These are phyloP conservation scores for Neophaeococcomyces mojaviensis DNA, from an alignment of 2,329 filamentous ascomycete genomes.

Conservation along the genomic window DNA sequence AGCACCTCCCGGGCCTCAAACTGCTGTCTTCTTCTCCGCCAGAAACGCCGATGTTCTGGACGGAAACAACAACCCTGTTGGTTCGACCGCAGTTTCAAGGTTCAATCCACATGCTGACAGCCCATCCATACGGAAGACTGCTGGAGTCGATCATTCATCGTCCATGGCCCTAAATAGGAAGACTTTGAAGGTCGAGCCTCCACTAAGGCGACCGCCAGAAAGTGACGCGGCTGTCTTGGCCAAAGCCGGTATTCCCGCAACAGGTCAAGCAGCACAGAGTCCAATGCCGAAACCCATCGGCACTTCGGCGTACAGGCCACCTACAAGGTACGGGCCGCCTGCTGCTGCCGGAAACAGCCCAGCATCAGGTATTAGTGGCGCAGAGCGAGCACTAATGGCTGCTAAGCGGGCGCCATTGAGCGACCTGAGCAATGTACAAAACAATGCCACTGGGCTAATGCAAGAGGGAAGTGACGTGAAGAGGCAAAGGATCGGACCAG, in stretches of 20 bases:
- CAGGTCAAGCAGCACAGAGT: slow-evolving; percentile 9
- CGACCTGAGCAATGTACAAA: slow-evolving; percentile 38
- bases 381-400: slow-evolving; percentile 12
- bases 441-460: slow-evolving; percentile 14
- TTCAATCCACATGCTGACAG: slow-evolving; percentile 72
- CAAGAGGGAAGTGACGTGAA: slow-evolving; percentile 20
- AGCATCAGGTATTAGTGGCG: slow-evolving; percentile 12
- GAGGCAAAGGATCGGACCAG: slow-evolving; percentile 15
- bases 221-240: slow-evolving; percentile 14
- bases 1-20: slow-evolving; percentile 26
- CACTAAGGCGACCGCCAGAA: slow-evolving; percentile 3
- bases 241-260: slow-evolving; percentile 1
- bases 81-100: slow-evolving; percentile 40
- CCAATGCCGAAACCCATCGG: slow-evolving; percentile 20
- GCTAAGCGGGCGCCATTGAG: slow-evolving; percentile 35
- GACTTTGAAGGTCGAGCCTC: slow-evolving; percentile 8
- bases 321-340: slow-evolving; percentile 34
- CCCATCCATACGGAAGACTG: slow-evolving; percentile 81
- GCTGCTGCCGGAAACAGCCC: slow-evolving; percentile 13
- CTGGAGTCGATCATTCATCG: slow-evolving; percentile 72
- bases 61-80: slow-evolving; percentile 40
- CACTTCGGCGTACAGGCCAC: slow-evolving; percentile 34
- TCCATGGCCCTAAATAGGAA: slow-evolving; percentile 61
- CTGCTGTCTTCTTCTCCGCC: slow-evolving; percentile 63
- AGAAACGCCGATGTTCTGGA: slow-evolving; percentile 54